Base-by-base conservation (phyloP, 2,329 filamentous ascomycete genomes). In the Eurotiales sp. region DNA sequence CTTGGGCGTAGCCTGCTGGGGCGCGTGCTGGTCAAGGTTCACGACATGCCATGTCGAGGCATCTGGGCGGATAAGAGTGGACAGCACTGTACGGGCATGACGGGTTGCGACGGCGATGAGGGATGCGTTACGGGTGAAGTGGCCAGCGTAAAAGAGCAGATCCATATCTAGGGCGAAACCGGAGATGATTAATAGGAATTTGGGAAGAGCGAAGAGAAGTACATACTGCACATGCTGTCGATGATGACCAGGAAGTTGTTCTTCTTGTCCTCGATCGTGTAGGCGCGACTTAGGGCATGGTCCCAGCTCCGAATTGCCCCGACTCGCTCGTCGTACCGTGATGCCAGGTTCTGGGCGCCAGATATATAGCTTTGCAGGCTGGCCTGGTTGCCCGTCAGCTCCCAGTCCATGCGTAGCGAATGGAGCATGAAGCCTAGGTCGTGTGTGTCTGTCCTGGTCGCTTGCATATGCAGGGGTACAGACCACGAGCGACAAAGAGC, bases 381-480 rank as follows among this genome's bases (percentile, higher is more conserved):
- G 3, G 30, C 21, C 2, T 40, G 4, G 23, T 58, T 58, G 17
- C 52, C 49, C 3, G 69, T 74, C 3, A 79, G 58, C 50, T 80
- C 77, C 71, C 72, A 80, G 46, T 77, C 72, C 23, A 67, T 62
- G 11, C 72, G 67, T 1, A 79, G 56, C 0, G 77, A 77, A 56
- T 74, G 68, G 1, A 79, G 67, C 3, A 81, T 79, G 55, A 81
- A 81, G 0, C 75, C 75, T 56, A 81, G 71, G 44, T 81, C 78
- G 54, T 81, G 78, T 0, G 77, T 80, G 52, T 80, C 75, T 7
- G 69, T 80, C 22, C 77, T 71, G 3, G 40, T 25, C 14, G 45
- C 36, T 55, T 58, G 58, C 6, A 32, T 22, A n/a, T 57, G 53
- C 8, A 60, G 36, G 1, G 57, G 57, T 11, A 36, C 46, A 4